These are phyloP conservation scores for Thelonectria discophora DNA, from an alignment of 2,329 filamentous ascomycete genomes.

Conservation along the genomic window DNA sequence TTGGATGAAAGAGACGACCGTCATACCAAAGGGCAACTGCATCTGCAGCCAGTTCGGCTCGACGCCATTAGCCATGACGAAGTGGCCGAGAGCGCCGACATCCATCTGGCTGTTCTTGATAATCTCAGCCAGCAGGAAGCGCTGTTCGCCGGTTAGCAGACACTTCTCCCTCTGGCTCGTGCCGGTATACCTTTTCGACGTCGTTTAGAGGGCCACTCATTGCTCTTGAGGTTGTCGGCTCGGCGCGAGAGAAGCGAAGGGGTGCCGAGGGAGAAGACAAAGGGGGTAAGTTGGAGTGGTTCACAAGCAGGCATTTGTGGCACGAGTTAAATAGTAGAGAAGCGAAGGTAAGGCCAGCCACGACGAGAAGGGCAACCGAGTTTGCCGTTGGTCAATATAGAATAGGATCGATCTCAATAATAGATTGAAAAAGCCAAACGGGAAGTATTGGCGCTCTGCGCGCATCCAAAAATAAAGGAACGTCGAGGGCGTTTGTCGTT, in stretches of 20 bases:
- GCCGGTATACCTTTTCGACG: conserved; percentile 58
- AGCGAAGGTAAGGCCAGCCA: conserved; percentile 28
- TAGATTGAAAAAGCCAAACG: conserved; percentile 5
- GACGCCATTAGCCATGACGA: conserved; percentile 55
- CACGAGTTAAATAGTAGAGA: conserved; percentile 19
- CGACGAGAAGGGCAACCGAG: conserved; percentile 20
- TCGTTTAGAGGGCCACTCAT: conserved; percentile 54
- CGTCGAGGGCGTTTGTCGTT: conserved; percentile 17
- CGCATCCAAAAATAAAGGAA: conserved; percentile 25
- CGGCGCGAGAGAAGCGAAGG: conserved; percentile 17
- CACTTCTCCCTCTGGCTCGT: conserved; percentile 7
- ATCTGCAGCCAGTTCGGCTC: conserved; percentile 58
- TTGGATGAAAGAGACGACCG: background rate
- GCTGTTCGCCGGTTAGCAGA: conserved; percentile 49
- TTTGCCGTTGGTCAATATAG: conserved; percentile 10
- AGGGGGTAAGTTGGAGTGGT: conserved; percentile 19
- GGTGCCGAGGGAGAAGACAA: conserved; percentile 18
- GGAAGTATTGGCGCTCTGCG: conserved; percentile 18
- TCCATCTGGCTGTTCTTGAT: conserved; percentile 65
- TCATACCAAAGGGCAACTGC: conserved; percentile 58
- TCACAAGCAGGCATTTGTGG: conserved; percentile 28
- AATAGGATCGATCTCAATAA: background rate
- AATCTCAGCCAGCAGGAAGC: conserved; percentile 66
- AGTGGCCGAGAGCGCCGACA: conserved; percentile 55
- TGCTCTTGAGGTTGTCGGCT: conserved; percentile 14